A percentile compares a stretch with the other conserved stretches of the same genome.
Conservation (phyloP, 1,284 basidiomycete genomes). For the Leccinum griseonigrum region DNA sequence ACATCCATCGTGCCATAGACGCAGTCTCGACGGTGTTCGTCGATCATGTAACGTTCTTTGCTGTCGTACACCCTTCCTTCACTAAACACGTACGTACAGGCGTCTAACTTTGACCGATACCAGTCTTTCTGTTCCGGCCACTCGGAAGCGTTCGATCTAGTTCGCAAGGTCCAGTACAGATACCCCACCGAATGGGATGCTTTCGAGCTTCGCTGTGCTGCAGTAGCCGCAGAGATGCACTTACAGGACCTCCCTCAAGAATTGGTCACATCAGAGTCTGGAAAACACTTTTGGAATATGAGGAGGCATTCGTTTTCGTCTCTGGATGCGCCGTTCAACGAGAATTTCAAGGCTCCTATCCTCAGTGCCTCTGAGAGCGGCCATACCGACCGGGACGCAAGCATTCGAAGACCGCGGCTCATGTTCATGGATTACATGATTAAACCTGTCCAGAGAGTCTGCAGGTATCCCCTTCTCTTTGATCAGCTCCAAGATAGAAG, state of each 20-base stretch:
- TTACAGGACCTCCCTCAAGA: conserved; percentile 13
- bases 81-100: conserved; percentile 43
- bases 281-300: conserved; percentile 16
- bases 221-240: conserved; percentile 43
- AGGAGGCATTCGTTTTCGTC: conserved; percentile 35
- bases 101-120: conserved; percentile 73
- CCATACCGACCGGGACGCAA: conserved; percentile 16
- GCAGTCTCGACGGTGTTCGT: conserved; percentile 63
- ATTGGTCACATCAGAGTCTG: conserved; percentile 14
- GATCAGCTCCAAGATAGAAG: conserved; percentile 61
- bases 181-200: conserved; percentile 73
- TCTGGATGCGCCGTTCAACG: conserved; percentile 24
- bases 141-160: conserved; percentile 70
- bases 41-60: conserved; percentile 51
- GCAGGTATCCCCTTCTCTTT: conserved; percentile 88
- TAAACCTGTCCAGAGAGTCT: conserved; percentile 86
- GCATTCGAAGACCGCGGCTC: conserved; percentile 41
- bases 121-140: conserved; percentile 84
- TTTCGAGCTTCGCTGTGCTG: conserved; percentile 75
- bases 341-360: conserved; percentile 29
- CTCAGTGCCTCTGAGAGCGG: conserved; percentile 30
- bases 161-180: conserved; percentile 61
- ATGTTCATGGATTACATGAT: conserved; percentile 82
- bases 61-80: not conserved
- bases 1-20: conserved; percentile 46